Percentiles rank a stretch among this genome's conserved stretches.
These are phyloP conservation scores for Globisporangium alternatum DNA, from an alignment of 352 stramenopile species.

Conservation along the genomic window DNA sequence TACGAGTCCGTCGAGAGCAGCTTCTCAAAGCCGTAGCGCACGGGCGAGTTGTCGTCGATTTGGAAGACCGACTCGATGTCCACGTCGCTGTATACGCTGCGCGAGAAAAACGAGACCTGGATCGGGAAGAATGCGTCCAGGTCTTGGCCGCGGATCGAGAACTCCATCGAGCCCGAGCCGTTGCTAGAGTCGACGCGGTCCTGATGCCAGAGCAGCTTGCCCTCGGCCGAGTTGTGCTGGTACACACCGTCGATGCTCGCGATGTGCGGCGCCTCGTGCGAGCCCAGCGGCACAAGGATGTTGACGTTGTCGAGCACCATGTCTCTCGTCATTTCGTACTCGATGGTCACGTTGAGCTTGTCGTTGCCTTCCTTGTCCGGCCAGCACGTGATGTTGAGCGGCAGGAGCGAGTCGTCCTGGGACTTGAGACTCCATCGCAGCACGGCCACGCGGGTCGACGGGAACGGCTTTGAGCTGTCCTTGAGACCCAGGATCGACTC, in stretches of 20 bases:
- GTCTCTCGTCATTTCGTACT: conserved; percentile 85
- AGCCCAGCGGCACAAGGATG: conserved; percentile 76
- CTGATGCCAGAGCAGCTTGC: conserved; percentile 78
- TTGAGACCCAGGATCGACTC: conserved; percentile 79
- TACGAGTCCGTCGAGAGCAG: conserved; percentile 86
- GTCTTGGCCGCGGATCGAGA: conserved; percentile 73
- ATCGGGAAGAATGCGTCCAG: conserved; percentile 87
- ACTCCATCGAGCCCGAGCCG: conserved; percentile 78
- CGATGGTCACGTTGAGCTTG: conserved; percentile 88
- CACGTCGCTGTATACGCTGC: conserved; percentile 84
- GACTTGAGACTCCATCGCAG: conserved; percentile 87
- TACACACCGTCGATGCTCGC: conserved; percentile 83
- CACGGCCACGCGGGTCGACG: conserved; percentile 73
- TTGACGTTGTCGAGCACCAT: conserved; percentile 90
- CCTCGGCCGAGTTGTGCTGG: conserved; percentile 78
- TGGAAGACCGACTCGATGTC: conserved; percentile 74
- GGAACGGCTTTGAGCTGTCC: conserved; percentile 83
- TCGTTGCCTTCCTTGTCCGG: conserved; percentile 79
- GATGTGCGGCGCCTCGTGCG: conserved; percentile 64
- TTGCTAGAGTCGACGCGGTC: conserved; percentile 80
- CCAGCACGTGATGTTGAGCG: conserved; percentile 87
- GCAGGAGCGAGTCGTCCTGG: conserved; percentile 81
- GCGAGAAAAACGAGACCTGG: conserved; percentile 87
- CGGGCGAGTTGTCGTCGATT: conserved; percentile 64
- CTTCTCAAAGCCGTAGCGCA: conserved; percentile 86